Percentiles rank a stretch among this genome's conserved stretches.
phyloP scores from a whole-genome alignment of 805 yeast species.

The Kodamaea kaohsiungensis region DNA sequence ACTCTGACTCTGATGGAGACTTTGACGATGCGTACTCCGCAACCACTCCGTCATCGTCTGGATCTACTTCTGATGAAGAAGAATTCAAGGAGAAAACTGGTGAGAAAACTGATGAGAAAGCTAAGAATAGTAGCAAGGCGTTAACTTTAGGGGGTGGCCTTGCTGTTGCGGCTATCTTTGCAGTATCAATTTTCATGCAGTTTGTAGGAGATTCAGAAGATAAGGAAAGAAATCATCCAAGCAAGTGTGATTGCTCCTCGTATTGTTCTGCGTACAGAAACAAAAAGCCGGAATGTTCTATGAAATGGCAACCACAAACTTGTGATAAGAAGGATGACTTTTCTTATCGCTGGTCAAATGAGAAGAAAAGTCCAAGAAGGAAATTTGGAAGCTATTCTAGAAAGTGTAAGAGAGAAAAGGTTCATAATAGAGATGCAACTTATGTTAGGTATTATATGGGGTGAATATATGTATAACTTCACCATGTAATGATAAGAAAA shows the following conservation, averaged over 20 bases:
- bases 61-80: not conserved
- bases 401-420: not conserved
- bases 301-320: not conserved
- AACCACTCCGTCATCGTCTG: not conserved
- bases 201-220: not conserved
- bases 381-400: not conserved
- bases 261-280: no score
- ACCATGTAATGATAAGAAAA: no score
- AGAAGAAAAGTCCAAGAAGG: not conserved
- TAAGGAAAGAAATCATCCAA: not conserved
- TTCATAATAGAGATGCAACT: not conserved
- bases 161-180: not conserved
- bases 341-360: not conserved
- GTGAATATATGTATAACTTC: no score
- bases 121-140: not conserved
- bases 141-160: not conserved
- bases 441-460: not conserved
- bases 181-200: not conserved
- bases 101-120: not conserved
- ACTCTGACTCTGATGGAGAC: not conserved
- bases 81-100: not conserved
- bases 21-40: not conserved
- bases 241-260: not conserved
- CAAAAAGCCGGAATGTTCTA: not conserved
- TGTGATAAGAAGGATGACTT: not conserved